phyloP scores from a whole-genome alignment of 805 yeast genomes.

The Candida vartiovaarae region DNA sequence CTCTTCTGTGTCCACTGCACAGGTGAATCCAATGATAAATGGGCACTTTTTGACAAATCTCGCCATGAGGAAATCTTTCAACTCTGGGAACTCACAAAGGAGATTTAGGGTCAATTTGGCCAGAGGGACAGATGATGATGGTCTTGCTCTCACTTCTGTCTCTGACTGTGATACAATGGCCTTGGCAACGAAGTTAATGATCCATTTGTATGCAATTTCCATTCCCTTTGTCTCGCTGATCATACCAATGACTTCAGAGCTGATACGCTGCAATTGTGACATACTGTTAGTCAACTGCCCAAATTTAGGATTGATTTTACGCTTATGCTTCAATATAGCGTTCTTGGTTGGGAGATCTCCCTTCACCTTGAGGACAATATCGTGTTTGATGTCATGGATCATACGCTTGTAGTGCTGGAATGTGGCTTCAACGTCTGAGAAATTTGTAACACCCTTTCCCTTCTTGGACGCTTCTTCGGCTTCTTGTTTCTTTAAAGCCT shows the following conservation, averaged over 20 bases:
- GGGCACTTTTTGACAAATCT: slow-evolving; percentile 92
- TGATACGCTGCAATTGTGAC: slow-evolving; percentile 47
- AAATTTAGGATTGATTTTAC: slow-evolving; percentile 80
- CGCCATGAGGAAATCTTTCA: slow-evolving; percentile 45
- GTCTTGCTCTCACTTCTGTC: slow-evolving; percentile 77
- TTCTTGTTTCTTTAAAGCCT: slow-evolving; percentile 6
- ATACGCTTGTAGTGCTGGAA: slow-evolving; percentile 43
- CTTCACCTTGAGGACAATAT: slow-evolving; percentile 50
- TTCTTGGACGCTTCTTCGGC: slow-evolving; percentile 17
- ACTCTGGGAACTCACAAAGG: slow-evolving; percentile 39
- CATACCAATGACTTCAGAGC: slow-evolving; percentile 42
- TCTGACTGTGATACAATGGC: slow-evolving; percentile 88
- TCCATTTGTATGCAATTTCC: slow-evolving; percentile 59
- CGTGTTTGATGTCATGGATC: slow-evolving; percentile 50
- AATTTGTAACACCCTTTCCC: slow-evolving; percentile 29
- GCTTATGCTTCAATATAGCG: slow-evolving; percentile 49
- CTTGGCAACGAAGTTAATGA: slow-evolving; percentile 77
- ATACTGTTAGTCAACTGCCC: slow-evolving; percentile 82
- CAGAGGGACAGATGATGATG: slow-evolving; percentile 73
- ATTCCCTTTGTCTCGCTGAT: slow-evolving; percentile 41
- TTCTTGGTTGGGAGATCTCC: slow-evolving; percentile 47
- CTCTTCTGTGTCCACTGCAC: slow-evolving; percentile 69
- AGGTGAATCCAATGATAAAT: slow-evolving; percentile 71
- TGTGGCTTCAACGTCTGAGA: slow-evolving; percentile 31
- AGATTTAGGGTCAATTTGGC: slow-evolving; percentile 57